Percentiles rank a stretch among this genome's conserved stretches.
Evolutionary conservation across 495 filamentous ascomycete species (phyloP).

Genomic region (Talaromyces trachyspermus): DNA sequence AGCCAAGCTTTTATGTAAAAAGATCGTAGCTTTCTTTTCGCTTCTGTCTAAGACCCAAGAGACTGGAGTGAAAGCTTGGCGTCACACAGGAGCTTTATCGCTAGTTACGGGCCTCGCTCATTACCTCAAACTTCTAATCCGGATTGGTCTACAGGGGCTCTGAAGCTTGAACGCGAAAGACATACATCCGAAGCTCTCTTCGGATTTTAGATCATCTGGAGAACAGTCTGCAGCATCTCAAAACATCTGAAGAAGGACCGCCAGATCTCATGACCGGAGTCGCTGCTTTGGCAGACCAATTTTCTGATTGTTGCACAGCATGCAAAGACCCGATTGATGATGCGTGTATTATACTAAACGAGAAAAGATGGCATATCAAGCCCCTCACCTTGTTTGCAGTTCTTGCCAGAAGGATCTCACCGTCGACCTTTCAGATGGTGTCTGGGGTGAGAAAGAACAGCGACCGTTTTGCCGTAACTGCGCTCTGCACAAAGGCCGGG

Average conservation of each 20-base stretch:
- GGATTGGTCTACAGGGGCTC: slow-evolving; percentile 92
- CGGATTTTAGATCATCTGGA: slow-evolving; percentile 73
- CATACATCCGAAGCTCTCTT: slow-evolving; percentile 65
- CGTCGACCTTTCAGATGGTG: slow-evolving; percentile 51
- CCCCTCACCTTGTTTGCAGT: slow-evolving; percentile 65
- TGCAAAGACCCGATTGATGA: slow-evolving; percentile 91
- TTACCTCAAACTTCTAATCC: slow-evolving; percentile 95
- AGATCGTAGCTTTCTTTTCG: slow-evolving; percentile 97
- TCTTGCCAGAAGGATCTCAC: slow-evolving; percentile 69
- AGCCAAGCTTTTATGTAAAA: slow-evolving; percentile 96
- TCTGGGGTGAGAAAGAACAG: slow-evolving; percentile 57
- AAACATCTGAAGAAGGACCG: slow-evolving; percentile 50
- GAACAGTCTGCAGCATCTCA: slow-evolving; percentile 57
- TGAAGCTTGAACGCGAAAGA: slow-evolving; percentile 84
- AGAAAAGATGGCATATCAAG: slow-evolving; percentile 73
- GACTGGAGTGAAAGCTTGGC: slow-evolving; percentile 75
- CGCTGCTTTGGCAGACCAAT: slow-evolving; percentile 61
- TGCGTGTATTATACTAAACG: slow-evolving; percentile 66
- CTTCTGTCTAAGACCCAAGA: slow-evolving; percentile 91
- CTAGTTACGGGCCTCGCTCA: slow-evolving; percentile 95
- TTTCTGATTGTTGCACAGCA: slow-evolving; percentile 70
- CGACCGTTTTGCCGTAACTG: slow-evolving; percentile 65
- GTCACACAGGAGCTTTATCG: slow-evolving; percentile 95
- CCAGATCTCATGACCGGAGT: slow-evolving; percentile 69
- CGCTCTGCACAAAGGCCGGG: slow-evolving; percentile 38